Conservation (phyloP, 2,329 filamentous ascomycete genomes). For the Aureobasidium subglaciale region DNA sequence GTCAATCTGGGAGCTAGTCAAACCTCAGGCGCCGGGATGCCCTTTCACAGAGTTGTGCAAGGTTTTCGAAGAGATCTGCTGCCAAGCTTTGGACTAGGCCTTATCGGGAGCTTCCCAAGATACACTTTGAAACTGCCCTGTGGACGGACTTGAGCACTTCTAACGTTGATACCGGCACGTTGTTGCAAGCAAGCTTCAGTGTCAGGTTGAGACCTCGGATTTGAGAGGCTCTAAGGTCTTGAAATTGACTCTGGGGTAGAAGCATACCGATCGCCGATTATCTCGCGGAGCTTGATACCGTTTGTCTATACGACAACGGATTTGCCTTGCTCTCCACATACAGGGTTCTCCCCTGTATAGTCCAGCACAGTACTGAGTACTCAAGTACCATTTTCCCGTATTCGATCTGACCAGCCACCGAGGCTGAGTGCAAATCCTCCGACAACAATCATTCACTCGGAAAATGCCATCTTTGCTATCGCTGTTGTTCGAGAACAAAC, state of each 20-base stretch:
- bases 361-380: neutral
- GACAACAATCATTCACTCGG: neutral
- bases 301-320: neutral
- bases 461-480: neutral
- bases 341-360: neutral
- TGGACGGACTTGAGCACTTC: neutral
- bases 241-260: neutral
- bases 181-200: neutral
- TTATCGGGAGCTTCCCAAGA: neutral
- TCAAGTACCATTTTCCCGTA: neutral
- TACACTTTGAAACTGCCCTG: neutral
- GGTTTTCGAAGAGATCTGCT: constrained; percentile 10
- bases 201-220: no score
- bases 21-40: constrained; percentile 1
- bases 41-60: neutral
- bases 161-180: neutral
- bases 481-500: neutral
- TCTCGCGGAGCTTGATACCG: neutral
- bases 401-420: neutral
- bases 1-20: neutral
- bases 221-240: neutral
- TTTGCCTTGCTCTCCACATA: neutral
- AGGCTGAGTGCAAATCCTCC: neutral
- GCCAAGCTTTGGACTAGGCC: constrained; percentile 7
- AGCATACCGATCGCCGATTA: neutral